Evolutionary conservation across 2,329 filamentous ascomycete species (phyloP).

Genomic region (Diplodia intermedia): DNA sequence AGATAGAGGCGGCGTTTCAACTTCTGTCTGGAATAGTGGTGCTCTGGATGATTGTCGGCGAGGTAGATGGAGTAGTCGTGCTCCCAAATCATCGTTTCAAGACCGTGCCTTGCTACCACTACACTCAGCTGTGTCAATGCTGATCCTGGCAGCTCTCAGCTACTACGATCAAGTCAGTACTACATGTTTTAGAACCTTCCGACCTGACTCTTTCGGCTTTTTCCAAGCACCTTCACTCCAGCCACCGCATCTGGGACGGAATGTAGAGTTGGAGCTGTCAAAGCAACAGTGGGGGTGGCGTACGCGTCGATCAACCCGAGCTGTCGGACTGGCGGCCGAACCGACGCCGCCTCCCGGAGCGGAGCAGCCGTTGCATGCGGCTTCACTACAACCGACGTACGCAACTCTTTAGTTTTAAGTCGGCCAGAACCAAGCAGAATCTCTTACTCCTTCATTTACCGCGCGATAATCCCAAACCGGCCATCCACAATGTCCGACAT

Average conservation of each 20-base stretch:
- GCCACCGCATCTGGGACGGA: neutral
- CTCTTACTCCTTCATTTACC: neutral
- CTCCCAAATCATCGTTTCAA: no score
- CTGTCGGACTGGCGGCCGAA: conserved; percentile 20
- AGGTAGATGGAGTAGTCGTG: neutral
- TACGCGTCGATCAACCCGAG: neutral
- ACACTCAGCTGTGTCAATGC: no score
- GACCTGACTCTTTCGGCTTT: neutral
- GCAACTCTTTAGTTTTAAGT: neutral
- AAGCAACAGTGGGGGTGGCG: conserved; percentile 16
- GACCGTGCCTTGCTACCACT: no score
- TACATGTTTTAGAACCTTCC: no score
- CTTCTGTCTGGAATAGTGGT: no score
- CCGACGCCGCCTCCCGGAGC: conserved; percentile 2
- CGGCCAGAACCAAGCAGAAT: neutral
- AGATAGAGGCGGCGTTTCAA: no score
- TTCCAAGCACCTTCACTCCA: neutral
- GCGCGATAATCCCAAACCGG: neutral
- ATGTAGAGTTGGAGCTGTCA: neutral
- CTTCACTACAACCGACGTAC: neutral
- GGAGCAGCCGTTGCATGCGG: conserved; percentile 8
- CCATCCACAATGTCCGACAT: conserved; percentile 10
- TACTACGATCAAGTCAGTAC: no score
- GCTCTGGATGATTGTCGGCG: no score
- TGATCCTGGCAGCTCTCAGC: no score